Conservation (phyloP, 2,329 filamentous ascomycete species). For the Helotiales sp. region DNA sequence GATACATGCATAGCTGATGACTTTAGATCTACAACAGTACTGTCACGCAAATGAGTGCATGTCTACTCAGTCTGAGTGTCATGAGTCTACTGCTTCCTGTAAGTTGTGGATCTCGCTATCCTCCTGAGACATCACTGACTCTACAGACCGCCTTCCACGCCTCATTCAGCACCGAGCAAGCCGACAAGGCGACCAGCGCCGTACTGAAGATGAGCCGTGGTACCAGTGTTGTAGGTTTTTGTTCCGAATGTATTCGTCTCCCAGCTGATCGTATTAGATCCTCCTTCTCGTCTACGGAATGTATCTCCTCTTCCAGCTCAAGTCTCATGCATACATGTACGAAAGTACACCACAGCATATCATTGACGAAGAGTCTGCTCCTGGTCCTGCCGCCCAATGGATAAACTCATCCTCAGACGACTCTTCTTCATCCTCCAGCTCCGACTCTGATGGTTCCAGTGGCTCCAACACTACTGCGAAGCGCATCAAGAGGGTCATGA, state of each 20-base stretch:
- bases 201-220: conserved; percentile 86
- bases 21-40: conserved; percentile 85
- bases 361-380: conserved; percentile 87
- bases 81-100: conserved; percentile 84
- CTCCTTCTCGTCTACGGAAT: conserved; percentile 79
- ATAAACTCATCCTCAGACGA: conserved; percentile 60
- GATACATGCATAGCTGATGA: conserved; percentile 8
- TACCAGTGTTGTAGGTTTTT: conserved; percentile 71
- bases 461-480: conserved; percentile 73
- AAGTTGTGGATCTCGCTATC: conserved; percentile 34
- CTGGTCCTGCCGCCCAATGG: conserved; percentile 79
- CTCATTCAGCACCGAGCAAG: conserved; percentile 64
- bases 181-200: conserved; percentile 58
- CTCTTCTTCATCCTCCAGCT: conserved; percentile 65
- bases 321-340: conserved; percentile 89
- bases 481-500: conserved; percentile 74
- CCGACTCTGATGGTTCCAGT: conserved; percentile 68
- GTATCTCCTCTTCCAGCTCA: conserved; percentile 87
- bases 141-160: conserved; percentile 83
- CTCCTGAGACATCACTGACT: conserved; percentile 3
- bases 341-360: conserved; percentile 89
- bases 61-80: conserved; percentile 84
- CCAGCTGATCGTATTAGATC: conserved; percentile 46
- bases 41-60: conserved; percentile 94
- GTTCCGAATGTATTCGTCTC: background rate